phyloP scores from a whole-genome alignment of 2,329 filamentous ascomycete genomes.

The Colletotrichum somersetense region DNA sequence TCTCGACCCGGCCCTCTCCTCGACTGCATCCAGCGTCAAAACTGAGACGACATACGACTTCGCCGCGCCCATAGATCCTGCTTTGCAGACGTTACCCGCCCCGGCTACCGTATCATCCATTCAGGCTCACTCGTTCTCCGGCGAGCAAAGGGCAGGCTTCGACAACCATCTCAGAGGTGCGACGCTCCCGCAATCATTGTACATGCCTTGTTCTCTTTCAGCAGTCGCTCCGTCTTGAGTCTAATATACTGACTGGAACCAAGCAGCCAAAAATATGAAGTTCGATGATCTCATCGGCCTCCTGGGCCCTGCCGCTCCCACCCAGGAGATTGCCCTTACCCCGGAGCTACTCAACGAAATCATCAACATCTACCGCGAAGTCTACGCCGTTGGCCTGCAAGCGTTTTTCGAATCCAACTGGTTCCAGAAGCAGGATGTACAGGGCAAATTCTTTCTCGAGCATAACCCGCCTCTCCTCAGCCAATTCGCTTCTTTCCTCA shows the following conservation, averaged over 20 bases:
- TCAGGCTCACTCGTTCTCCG: constrained; percentile 48
- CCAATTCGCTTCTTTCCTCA: constrained; percentile 75
- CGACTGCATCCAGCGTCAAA: constrained; percentile 52
- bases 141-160: constrained; percentile 42
- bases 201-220: constrained; percentile 50
- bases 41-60: constrained; percentile 65
- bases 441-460: constrained; percentile 60
- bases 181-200: constrained; percentile 51
- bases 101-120: constrained; percentile 48
- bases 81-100: constrained; percentile 63
- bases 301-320: constrained; percentile 70
- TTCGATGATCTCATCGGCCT: constrained; percentile 78
- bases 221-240: constrained; percentile 43
- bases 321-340: constrained; percentile 64
- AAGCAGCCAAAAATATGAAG: constrained; percentile 73
- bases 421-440: constrained; percentile 71
- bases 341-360: constrained; percentile 73
- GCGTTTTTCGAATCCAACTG: constrained; percentile 85
- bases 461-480: constrained; percentile 71
- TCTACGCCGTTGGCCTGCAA: constrained; percentile 81
- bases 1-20: constrained; percentile 45
- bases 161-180: constrained; percentile 63
- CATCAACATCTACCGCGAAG: constrained; percentile 77
- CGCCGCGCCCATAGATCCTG: constrained; percentile 73
- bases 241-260: constrained; percentile 58